phyloP scores from a whole-genome alignment of 495 filamentous ascomycete species.

The Penicillium egyptiacum region DNA sequence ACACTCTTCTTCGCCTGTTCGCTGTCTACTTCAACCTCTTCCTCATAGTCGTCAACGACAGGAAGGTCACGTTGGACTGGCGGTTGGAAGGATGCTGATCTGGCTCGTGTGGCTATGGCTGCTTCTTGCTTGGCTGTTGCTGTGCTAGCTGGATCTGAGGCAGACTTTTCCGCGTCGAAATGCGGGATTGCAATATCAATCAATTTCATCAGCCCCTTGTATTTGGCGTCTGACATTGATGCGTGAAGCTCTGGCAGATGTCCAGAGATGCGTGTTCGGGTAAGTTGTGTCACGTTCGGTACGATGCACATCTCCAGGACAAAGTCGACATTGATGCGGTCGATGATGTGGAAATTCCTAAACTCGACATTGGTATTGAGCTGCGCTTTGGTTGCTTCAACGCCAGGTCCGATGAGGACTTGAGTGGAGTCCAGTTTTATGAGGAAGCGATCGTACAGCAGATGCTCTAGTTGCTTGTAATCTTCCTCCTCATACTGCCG shows the following conservation, averaged over 20 bases:
- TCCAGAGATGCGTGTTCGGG: constrained; percentile 85
- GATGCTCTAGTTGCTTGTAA: constrained; percentile 75
- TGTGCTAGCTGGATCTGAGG: constrained; percentile 23
- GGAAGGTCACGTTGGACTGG: constrained; percentile 69
- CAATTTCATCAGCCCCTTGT: constrained; percentile 92
- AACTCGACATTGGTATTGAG: constrained; percentile 65
- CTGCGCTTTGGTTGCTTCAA: constrained; percentile 86
- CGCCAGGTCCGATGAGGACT: constrained; percentile 90
- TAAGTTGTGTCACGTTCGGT: constrained; percentile 90
- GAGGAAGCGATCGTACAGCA: constrained; percentile 95
- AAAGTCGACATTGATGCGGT: constrained; percentile 96
- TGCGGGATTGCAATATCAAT: constrained; percentile 94
- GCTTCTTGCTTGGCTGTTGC: constrained; percentile 32
- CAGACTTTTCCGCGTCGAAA: constrained; percentile 56
- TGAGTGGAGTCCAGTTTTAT: constrained; percentile 92
- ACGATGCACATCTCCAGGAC: constrained; percentile 88
- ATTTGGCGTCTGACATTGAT: constrained; percentile 88
- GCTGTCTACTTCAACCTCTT: constrained; percentile 65
- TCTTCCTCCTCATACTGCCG: constrained; percentile 87
- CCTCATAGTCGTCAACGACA: constrained; percentile 74
- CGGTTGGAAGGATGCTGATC: constrained; percentile 64
- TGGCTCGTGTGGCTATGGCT: constrained; percentile 40
- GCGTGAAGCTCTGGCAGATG: constrained; percentile 91
- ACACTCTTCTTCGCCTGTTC: constrained; percentile 62
- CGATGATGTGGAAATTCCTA: constrained; percentile 84